Conservation (phyloP, 768 basidiomycete genomes). For the Pholiota molesta region DNA sequence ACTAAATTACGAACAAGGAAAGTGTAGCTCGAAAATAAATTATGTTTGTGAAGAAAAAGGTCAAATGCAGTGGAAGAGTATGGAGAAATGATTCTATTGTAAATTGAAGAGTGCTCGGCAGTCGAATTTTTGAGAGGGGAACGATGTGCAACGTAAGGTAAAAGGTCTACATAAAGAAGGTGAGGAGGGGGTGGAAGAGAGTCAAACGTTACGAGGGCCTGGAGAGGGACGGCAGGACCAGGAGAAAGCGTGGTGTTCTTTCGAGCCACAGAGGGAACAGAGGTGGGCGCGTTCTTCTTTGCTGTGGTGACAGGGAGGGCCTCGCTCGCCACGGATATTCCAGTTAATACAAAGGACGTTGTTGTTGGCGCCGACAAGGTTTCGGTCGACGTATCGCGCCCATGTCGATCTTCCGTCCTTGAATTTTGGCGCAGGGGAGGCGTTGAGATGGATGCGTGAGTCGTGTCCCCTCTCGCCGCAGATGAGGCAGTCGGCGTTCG, state of each 20-base stretch:
- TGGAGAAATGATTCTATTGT: background rate
- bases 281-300: background rate
- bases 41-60: background rate
- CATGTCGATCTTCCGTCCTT: background rate
- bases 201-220: background rate
- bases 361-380: background rate
- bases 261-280: background rate
- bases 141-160: background rate
- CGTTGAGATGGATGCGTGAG: background rate
- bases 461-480: background rate
- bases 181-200: background rate
- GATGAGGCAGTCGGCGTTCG: background rate
- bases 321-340: background rate
- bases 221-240: background rate
- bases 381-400: background rate
- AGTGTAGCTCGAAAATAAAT: background rate
- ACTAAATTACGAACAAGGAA: background rate
- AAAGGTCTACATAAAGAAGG: background rate
- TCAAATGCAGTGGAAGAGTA: background rate
- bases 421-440: background rate
- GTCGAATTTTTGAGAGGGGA: background rate
- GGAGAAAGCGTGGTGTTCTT: background rate
- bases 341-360: background rate
- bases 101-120: background rate
- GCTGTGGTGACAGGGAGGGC: background rate